Evolutionary conservation across 2,329 filamentous ascomycete species (phyloP).

Genomic region (Capronia epimyces): DNA sequence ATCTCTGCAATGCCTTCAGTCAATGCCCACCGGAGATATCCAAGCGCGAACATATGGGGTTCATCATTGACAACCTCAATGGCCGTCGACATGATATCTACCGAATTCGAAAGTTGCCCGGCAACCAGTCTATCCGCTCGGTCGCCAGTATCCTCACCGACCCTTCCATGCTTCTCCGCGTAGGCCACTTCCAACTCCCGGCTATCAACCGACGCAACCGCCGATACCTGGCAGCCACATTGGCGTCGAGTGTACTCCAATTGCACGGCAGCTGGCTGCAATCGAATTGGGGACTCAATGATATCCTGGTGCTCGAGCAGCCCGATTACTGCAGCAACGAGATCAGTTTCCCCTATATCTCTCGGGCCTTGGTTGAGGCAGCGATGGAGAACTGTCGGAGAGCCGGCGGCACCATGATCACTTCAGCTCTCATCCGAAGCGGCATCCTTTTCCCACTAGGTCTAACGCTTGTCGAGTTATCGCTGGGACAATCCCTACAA

Average conservation of each 20-base stretch:
- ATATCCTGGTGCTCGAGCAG: conserved; percentile 12
- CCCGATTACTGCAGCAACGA: conserved; percentile 6
- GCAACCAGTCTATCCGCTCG: too few species aligned
- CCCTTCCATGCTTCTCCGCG: too few species aligned
- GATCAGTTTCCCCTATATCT: not conserved
- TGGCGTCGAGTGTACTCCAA: conserved; percentile 15
- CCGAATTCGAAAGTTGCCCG: too few species aligned
- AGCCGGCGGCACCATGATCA: not conserved
- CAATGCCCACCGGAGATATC: too few species aligned
- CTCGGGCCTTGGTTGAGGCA: not conserved
- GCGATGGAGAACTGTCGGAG: too few species aligned
- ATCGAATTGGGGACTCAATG: conserved; percentile 8
- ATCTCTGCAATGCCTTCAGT: too few species aligned
- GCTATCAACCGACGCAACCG: conserved; percentile 15
- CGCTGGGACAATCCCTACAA: conserved; percentile 23
- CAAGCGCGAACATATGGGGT: too few species aligned
- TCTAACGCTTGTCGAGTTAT: conserved; percentile 23
- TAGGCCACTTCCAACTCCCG: not conserved
- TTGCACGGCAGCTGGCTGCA: conserved; percentile 14
- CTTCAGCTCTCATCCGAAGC: conserved; percentile 14
- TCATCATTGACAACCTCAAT: too few species aligned
- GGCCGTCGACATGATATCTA: too few species aligned
- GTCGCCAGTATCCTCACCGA: too few species aligned
- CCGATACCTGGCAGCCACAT: conserved; percentile 11
- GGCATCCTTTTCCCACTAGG: conserved; percentile 24